Percentiles rank a stretch among this genome's conserved stretches.
phyloP scores from a whole-genome alignment of 2,329 filamentous ascomycete genomes.

The Nemania diffusa region DNA sequence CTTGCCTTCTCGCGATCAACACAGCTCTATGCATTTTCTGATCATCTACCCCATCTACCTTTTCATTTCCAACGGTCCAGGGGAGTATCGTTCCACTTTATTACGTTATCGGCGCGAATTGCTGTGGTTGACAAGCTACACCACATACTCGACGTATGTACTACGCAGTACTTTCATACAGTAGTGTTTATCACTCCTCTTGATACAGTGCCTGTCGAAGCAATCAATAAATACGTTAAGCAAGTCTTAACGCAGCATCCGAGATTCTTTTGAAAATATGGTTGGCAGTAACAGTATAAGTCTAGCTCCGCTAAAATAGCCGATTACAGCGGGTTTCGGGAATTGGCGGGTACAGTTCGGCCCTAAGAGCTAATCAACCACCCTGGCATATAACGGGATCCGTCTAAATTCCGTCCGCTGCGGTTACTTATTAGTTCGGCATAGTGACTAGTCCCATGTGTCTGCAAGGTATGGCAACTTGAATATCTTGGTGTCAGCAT shows the following conservation, averaged over 20 bases:
- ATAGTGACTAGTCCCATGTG: background rate
- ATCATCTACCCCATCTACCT: background rate
- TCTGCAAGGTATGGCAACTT: background rate
- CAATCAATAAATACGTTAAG: too few species aligned
- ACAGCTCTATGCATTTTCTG: background rate
- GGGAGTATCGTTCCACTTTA: background rate
- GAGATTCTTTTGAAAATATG: too few species aligned
- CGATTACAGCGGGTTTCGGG: background rate
- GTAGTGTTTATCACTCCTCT: too few species aligned
- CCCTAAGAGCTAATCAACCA: background rate
- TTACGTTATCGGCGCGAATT: background rate
- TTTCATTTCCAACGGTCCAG: background rate
- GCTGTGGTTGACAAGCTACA: background rate
- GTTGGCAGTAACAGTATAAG: too few species aligned
- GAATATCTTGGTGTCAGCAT: background rate
- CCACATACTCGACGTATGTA: background rate
- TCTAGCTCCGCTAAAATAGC: too few species aligned
- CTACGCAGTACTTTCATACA: too few species aligned
- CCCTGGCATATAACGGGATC: background rate
- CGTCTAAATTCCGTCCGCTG: background rate
- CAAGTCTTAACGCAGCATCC: too few species aligned
- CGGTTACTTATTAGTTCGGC: background rate
- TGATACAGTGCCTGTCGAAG: too few species aligned
- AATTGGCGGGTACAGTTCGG: background rate
- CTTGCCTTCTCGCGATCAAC: background rate